These are phyloP conservation scores for Penicillium verhagenii DNA, from an alignment of 495 filamentous ascomycete genomes.

Conservation along the genomic window DNA sequence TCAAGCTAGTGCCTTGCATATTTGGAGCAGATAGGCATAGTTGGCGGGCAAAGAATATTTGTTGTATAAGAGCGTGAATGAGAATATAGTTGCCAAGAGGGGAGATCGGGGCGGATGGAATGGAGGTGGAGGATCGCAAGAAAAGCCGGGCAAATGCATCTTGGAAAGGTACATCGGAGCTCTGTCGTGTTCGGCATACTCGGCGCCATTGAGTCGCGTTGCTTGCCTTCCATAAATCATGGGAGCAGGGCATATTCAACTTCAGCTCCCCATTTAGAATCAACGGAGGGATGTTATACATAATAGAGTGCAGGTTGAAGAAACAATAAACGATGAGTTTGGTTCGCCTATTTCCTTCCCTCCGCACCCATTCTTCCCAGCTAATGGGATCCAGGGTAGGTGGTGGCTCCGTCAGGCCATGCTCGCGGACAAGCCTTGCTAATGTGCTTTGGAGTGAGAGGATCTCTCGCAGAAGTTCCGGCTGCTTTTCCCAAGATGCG, in stretches of 20 bases:
- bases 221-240: conserved; percentile 52
- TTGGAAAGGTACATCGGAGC: conserved; percentile 43
- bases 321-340: conserved; percentile 55
- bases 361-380: conserved; percentile 51
- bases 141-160: conserved; percentile 51
- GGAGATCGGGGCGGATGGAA: conserved; percentile 49
- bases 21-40: conserved; percentile 46
- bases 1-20: conserved; percentile 44
- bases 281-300: conserved; percentile 54
- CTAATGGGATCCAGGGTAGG: conserved; percentile 34
- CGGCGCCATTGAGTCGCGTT: conserved; percentile 48
- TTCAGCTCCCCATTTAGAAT: conserved; percentile 51
- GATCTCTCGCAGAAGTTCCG: conserved; percentile 49
- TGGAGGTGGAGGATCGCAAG: conserved; percentile 39
- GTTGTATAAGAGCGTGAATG: conserved; percentile 53
- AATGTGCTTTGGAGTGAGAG: conserved; percentile 50
- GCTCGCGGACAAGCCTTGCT: conserved; percentile 48
- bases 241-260: conserved; percentile 50
- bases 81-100: conserved; percentile 55
- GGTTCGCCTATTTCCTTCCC: conserved; percentile 51
- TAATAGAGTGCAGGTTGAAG: conserved; percentile 54
- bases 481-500: conserved; percentile 54
- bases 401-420: conserved; percentile 42
- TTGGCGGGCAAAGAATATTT: conserved; percentile 53
- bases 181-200: conserved; percentile 35